A percentile compares a stretch with the other conserved stretches of the same genome.
phyloP scores from a whole-genome alignment of 1,284 basidiomycete genomes.

The Fomitopsis palustris region DNA sequence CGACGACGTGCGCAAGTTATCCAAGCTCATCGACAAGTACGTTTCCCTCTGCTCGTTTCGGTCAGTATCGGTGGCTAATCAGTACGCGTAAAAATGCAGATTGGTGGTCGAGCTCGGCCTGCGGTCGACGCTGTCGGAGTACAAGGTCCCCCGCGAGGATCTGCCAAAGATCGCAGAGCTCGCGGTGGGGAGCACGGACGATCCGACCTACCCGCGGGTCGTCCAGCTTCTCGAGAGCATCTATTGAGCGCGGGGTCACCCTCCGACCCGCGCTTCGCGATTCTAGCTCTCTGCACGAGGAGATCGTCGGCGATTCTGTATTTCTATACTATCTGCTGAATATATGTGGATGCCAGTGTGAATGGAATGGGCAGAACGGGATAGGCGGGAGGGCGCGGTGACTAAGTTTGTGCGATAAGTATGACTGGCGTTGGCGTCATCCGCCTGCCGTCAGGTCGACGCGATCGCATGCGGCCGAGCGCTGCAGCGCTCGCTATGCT shows the following conservation, averaged over 20 bases:
- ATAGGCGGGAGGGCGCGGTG: background rate
- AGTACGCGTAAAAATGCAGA: constrained; percentile 24
- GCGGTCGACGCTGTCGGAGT: constrained; percentile 50
- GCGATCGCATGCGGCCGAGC: background rate
- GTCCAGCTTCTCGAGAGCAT: constrained; percentile 46
- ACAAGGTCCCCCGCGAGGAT: constrained; percentile 56
- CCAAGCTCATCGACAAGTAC: constrained; percentile 51
- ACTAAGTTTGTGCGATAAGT: background rate
- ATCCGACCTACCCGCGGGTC: constrained; percentile 35
- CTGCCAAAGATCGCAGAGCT: constrained; percentile 47
- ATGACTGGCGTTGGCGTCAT: background rate
- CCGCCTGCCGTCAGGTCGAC: background rate
- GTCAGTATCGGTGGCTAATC: background rate
- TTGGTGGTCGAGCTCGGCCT: constrained; percentile 58
- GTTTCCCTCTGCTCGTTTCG: constrained; percentile 22
- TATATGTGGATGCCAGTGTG: background rate
- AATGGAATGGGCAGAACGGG: background rate
- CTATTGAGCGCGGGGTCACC: constrained; percentile 24
- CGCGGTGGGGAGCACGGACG: constrained; percentile 39
- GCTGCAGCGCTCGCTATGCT: background rate
- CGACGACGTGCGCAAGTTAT: constrained; percentile 52
- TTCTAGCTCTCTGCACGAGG: background rate
- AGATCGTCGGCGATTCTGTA: background rate
- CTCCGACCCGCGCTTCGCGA: background rate
- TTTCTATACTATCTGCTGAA: background rate